These are phyloP conservation scores for Lepraria neglecta DNA, from an alignment of 495 filamentous ascomycete genomes.

Conservation along the genomic window DNA sequence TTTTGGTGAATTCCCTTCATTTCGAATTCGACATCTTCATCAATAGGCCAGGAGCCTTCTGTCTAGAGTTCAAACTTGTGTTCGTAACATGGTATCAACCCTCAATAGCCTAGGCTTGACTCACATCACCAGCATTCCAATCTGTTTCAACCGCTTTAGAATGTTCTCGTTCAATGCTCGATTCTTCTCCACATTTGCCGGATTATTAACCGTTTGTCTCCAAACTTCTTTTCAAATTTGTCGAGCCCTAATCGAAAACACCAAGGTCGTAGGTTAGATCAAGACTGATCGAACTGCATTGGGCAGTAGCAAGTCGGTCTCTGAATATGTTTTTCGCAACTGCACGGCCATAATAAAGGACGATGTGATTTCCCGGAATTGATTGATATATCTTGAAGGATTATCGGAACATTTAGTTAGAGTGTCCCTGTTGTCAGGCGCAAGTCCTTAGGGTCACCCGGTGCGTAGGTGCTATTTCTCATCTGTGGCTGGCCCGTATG, in stretches of 20 bases:
- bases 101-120: neutral
- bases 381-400: neutral
- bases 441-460: neutral
- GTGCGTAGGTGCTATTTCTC: neutral
- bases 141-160: constrained; percentile 1
- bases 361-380: too few species aligned
- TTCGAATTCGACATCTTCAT: neutral
- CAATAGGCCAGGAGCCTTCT: neutral
- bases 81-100: neutral
- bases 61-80: neutral
- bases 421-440: neutral
- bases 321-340: neutral
- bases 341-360: neutral
- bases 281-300: neutral
- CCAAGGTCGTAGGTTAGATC: neutral
- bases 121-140: constrained; percentile 2
- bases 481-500: neutral
- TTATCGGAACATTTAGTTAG: constrained; percentile 2
- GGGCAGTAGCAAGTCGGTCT: neutral
- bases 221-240: constrained; percentile 11
- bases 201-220: neutral
- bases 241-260: constrained; percentile 10
- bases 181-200: constrained; percentile 7
- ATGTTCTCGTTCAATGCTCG: constrained; percentile 2
- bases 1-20: neutral